phyloP scores from a whole-genome alignment of 495 filamentous ascomycete species.

The Zalerion maritima region DNA sequence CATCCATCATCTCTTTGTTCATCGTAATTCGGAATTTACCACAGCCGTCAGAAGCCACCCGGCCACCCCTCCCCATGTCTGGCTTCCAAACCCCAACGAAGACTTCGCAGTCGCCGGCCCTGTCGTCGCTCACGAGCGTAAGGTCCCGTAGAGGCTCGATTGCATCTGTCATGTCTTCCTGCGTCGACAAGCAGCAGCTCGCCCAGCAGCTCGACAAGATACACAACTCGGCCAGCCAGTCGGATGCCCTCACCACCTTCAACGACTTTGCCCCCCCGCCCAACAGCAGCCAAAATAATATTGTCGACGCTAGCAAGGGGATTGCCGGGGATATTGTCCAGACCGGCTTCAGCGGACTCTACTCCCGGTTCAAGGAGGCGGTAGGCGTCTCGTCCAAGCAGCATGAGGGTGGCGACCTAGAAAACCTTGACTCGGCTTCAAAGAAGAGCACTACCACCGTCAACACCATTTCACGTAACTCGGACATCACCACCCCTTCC shows the following conservation, averaged over 20 bases:
- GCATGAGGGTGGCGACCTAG: slow-evolving; percentile 21
- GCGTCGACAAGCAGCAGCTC: slow-evolving; percentile 53
- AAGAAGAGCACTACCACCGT: slow-evolving; percentile 21
- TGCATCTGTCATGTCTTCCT: slow-evolving; percentile 42
- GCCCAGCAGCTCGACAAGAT: slow-evolving; percentile 69
- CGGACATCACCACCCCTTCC: slow-evolving; percentile 12
- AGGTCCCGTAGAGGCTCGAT: slow-evolving; percentile 49
- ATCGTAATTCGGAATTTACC: too few relatives aligned
- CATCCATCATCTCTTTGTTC: too few relatives aligned
- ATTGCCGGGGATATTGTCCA: slow-evolving; percentile 58
- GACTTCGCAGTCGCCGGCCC: too few relatives aligned
- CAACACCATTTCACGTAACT: slow-evolving; percentile 24
- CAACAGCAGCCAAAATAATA: slow-evolving; percentile 29
- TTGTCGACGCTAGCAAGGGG: slow-evolving; percentile 42
- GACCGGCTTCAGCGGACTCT: slow-evolving; percentile 72
- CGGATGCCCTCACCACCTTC: slow-evolving; percentile 70
- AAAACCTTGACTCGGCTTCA: slow-evolving; percentile 17
- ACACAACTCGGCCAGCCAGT: slow-evolving; percentile 67
- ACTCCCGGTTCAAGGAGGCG: slow-evolving; percentile 64
- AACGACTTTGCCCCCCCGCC: slow-evolving; percentile 64
- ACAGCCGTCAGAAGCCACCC: too few relatives aligned
- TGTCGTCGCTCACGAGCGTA: slow-evolving; percentile 16
- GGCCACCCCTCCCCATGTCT: too few relatives aligned
- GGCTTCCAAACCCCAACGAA: too few relatives aligned
- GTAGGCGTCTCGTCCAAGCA: slow-evolving; percentile 37